These are phyloP conservation scores for Saccharum hybrid DNA, from an alignment of 202 grass and related monocot species.

Conservation along the genomic window DNA sequence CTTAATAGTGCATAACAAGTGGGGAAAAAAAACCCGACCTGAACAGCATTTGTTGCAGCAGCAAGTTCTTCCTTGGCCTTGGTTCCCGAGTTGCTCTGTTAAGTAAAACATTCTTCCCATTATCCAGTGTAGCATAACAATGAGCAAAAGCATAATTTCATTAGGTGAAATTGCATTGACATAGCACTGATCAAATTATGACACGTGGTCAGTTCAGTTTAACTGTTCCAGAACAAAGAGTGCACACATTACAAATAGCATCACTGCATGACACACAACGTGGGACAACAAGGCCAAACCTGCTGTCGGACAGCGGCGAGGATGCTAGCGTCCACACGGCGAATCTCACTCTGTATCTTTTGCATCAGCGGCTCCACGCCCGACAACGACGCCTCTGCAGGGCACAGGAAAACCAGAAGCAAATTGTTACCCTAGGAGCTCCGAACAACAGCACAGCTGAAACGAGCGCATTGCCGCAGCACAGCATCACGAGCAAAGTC, in stretches of 20 bases:
- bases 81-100: conserved; percentile 95
- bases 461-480: conserved; percentile 45
- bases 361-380: conserved; percentile 99
- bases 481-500: conserved; percentile 22
- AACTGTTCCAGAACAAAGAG: background rate
- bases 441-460: conserved; percentile 39
- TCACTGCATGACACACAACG: conserved; percentile 2
- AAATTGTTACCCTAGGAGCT: conserved; percentile 39
- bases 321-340: conserved; percentile 91
- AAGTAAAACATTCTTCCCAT: conserved; percentile 36
- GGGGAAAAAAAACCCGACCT: conserved; percentile 47
- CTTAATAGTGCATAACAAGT: background rate
- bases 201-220: background rate
- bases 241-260: background rate
- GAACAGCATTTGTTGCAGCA: conserved; percentile 94
- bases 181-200: conserved; percentile 27
- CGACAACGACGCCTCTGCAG: conserved; percentile 85
- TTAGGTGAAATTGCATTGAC: background rate
- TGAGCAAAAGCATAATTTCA: conserved; percentile 1
- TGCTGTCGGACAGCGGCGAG: conserved; percentile 92
- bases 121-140: conserved; percentile 14
- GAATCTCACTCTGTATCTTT: conserved; percentile 99
- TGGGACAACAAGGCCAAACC: conserved; percentile 49
- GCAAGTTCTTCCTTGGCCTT: conserved; percentile 99
- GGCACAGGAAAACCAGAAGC: conserved; percentile 8